phyloP scores from a whole-genome alignment of 2,329 filamentous ascomycete genomes.

The Aspergillus sp. region DNA sequence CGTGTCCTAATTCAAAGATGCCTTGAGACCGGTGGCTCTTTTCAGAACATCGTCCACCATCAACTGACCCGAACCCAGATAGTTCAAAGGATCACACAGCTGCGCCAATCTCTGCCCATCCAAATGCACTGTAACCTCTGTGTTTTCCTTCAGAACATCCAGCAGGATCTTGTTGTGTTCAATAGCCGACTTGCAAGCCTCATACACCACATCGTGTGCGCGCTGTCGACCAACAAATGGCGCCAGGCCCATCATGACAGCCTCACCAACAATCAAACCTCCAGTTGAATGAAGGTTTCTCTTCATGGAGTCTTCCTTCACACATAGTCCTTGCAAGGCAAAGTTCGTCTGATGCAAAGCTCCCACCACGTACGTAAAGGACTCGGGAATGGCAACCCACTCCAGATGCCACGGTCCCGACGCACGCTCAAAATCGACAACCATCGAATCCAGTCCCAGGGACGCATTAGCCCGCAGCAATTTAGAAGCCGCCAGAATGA shows the following conservation, averaged over 20 bases:
- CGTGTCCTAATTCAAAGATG: background rate
- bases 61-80: constrained; percentile 34
- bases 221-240: constrained; percentile 52
- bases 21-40: background rate
- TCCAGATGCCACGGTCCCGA: constrained; percentile 61
- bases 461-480: constrained; percentile 53
- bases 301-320: constrained; percentile 52
- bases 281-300: constrained; percentile 52
- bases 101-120: constrained; percentile 50
- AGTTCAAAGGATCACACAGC: constrained; percentile 56
- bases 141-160: constrained; percentile 41
- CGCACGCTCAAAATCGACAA: constrained; percentile 58
- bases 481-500: constrained; percentile 56
- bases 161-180: constrained; percentile 45
- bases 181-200: constrained; percentile 52
- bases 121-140: constrained; percentile 45
- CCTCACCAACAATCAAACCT: constrained; percentile 58
- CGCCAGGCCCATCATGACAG: constrained; percentile 63
- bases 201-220: constrained; percentile 58
- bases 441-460: constrained; percentile 57
- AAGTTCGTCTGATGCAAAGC: constrained; percentile 56
- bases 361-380: constrained; percentile 55
- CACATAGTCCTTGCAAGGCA: constrained; percentile 52
- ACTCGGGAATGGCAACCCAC: constrained; percentile 57
- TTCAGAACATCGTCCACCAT: constrained; percentile 33